A percentile compares a stretch with the other conserved stretches of the same genome.
Evolutionary conservation across 129 eudicot genomes (phyloP).

Genomic region (Ambrosia trifida): DNA sequence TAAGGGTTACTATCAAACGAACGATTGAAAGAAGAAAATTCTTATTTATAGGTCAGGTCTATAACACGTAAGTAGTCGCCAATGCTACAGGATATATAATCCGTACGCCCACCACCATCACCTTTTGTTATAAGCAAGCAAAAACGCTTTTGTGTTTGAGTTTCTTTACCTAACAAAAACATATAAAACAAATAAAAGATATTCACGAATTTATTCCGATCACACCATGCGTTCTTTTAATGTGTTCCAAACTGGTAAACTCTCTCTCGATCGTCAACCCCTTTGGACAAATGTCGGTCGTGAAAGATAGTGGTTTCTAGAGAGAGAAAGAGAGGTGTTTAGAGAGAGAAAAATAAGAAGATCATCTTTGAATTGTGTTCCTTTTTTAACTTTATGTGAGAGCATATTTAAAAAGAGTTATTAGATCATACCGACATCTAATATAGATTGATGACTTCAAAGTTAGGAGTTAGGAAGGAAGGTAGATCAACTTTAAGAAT

Average conservation of each 20-base stretch:
- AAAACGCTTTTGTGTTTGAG: conserved; percentile 39
- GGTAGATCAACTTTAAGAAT: conserved; percentile 37
- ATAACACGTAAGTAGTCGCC: conserved; percentile 11
- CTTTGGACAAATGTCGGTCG: conserved; percentile 37
- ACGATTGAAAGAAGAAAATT: not conserved
- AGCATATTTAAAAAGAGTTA: not conserved
- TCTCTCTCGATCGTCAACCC: conserved; percentile 27
- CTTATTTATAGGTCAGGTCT: not conserved
- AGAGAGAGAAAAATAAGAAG: conserved; percentile 19
- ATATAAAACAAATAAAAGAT: not conserved
- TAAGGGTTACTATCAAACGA: conserved; percentile 30
- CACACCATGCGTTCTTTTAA: conserved; percentile 34
- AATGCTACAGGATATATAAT: conserved; percentile 17
- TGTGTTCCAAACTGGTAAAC: conserved; percentile 16
- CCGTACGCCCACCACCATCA: conserved; percentile 26
- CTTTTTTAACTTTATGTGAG: conserved; percentile 31
- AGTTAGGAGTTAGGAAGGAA: conserved; percentile 49
- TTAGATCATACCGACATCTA: conserved; percentile 34
- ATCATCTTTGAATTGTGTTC: conserved; percentile 42
- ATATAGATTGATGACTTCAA: conserved; percentile 27
- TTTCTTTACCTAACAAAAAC: conserved; percentile 34
- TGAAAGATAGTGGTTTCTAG: conserved; percentile 8
- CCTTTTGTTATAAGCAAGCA: conserved; percentile 31
- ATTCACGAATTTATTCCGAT: conserved; percentile 29
- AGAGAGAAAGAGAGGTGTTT: not conserved